These are phyloP conservation scores for Meira nashicola DNA, from an alignment of 1,284 basidiomycete species.

Conservation along the genomic window DNA sequence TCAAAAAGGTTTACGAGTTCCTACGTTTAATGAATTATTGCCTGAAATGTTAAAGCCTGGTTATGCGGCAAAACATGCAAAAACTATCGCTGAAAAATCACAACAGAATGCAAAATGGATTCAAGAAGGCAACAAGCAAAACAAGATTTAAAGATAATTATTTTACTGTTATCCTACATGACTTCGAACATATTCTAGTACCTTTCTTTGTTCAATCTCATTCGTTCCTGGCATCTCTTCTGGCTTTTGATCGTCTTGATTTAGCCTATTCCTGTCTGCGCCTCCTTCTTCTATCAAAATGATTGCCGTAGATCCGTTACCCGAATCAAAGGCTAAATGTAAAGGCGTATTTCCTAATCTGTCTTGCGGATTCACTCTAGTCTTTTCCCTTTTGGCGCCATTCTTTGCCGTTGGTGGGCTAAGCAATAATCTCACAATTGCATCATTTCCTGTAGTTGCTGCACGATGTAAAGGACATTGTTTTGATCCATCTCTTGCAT, in stretches of 20 bases:
- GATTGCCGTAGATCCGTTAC: slow-evolving; percentile 27
- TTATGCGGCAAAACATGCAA: not conserved
- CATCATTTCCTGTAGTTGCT: slow-evolving; percentile 23
- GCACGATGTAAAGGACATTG: slow-evolving; percentile 33
- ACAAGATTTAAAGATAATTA: not conserved
- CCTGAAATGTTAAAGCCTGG: not conserved
- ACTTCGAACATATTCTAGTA: slow-evolving; percentile 8
- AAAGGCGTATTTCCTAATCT: slow-evolving; percentile 34
- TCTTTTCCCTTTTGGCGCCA: slow-evolving; percentile 24
- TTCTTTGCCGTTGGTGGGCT: slow-evolving; percentile 22
- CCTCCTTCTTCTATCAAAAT: slow-evolving; percentile 29
- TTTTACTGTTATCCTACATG: slow-evolving; percentile 1
- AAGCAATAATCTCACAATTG: slow-evolving; percentile 24
- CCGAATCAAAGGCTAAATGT: slow-evolving; percentile 33
- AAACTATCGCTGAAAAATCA: not conserved
- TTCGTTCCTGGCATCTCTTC: slow-evolving; percentile 32
- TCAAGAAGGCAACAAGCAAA: not conserved
- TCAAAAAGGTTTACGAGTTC: not conserved
- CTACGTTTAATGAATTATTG: not conserved
- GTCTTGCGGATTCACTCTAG: slow-evolving; percentile 33
- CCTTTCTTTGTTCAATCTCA: slow-evolving; percentile 23
- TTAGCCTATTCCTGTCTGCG: slow-evolving; percentile 23
- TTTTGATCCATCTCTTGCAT: slow-evolving; percentile 30
- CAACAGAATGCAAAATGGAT: not conserved
- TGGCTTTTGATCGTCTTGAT: slow-evolving; percentile 25